Evolutionary conservation across 768 basidiomycete genomes (phyloP).

Genomic region (Agaricus subrufescens): DNA sequence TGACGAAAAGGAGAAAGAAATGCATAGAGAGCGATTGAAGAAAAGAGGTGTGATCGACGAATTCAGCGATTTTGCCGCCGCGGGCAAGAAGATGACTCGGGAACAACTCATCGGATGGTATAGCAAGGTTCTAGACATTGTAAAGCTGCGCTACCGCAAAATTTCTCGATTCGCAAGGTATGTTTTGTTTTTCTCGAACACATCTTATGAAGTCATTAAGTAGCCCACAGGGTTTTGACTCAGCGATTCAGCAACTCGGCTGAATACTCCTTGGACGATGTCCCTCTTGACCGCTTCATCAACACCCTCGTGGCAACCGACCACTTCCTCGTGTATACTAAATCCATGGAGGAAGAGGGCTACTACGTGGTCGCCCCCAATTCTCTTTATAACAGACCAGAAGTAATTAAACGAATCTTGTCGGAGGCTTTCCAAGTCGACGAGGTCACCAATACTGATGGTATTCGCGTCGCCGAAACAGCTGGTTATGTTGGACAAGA

Average conservation of each 20-base stretch:
- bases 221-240: slow-evolving; percentile 50
- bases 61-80: slow-evolving; percentile 22
- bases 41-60: slow-evolving; percentile 7
- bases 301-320: slow-evolving; percentile 74
- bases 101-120: slow-evolving; percentile 89
- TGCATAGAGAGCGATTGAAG: slow-evolving; percentile 9
- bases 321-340: slow-evolving; percentile 93
- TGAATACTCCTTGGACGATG: slow-evolving; percentile 77
- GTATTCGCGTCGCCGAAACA: slow-evolving; percentile 34
- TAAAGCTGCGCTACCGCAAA: slow-evolving; percentile 88
- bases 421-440: slow-evolving; percentile 81
- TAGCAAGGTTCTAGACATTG: slow-evolving; percentile 88
- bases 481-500: slow-evolving; percentile 42
- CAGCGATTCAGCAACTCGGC: slow-evolving; percentile 92
- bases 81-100: slow-evolving; percentile 60
- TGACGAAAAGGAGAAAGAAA: slow-evolving; percentile 11
- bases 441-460: slow-evolving; percentile 54
- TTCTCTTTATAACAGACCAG: slow-evolving; percentile 70
- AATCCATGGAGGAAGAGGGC: slow-evolving; percentile 82
- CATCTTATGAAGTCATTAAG: slow-evolving; percentile 9
- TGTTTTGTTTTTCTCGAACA: slow-evolving; percentile 12
- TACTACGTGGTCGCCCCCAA: slow-evolving; percentile 85
- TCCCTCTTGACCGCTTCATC: slow-evolving; percentile 77
- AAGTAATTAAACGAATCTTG: slow-evolving; percentile 74
- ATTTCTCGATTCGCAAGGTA: slow-evolving; percentile 90